Evolutionary conservation across 306 rosid genomes (phyloP), one percentile per base, ranked within the genome.

Genomic region (Alnus rubra): DNA sequence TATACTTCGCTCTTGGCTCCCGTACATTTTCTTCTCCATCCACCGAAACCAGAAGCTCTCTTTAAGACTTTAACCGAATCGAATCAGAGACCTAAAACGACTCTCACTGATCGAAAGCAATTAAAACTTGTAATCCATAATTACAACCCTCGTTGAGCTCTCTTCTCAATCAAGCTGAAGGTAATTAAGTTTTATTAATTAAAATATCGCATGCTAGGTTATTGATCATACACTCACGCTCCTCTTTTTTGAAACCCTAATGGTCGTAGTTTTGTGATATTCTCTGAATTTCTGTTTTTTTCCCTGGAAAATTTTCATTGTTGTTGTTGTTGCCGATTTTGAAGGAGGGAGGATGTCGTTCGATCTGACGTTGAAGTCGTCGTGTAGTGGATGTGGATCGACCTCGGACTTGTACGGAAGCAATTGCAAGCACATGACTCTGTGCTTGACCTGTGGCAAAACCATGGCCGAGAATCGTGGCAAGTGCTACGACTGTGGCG

Each of bases 341-440:
- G 42, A 73, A 77, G 77, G 9, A 48, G 42, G 64, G 47, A 58
- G 35, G 19, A 91, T 89, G 94, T 76, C 97, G 76, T 60, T 79
- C 78, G 97, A 91, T 76, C 82, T 92, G 82, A 51, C 80, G 39
- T 75, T 95, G 78, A 90, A 89, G 76, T 82, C 94, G 51, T 71
- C 83, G 19, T 95, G 98, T 52, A 65, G 92, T 59, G 98, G 97
- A 18, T 95, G 98, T 69, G 92, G 93, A 49, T 84, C 97, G 44
- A 88, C 92, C 39, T 69, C 91, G 42, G 97, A 93, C 67, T 81
- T 95, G 80, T 95, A 95, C 80, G 98, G 98, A 50, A 95, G 98
- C 89, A 91, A 92, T 76, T 92, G 98, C 91, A 95, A 91, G 87
- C 98, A 92, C 87, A 81, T 91, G 97, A 92, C 97, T 19, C 81